Conservation (phyloP, 1,139 yeast genomes). For the Candida sp. region DNA sequence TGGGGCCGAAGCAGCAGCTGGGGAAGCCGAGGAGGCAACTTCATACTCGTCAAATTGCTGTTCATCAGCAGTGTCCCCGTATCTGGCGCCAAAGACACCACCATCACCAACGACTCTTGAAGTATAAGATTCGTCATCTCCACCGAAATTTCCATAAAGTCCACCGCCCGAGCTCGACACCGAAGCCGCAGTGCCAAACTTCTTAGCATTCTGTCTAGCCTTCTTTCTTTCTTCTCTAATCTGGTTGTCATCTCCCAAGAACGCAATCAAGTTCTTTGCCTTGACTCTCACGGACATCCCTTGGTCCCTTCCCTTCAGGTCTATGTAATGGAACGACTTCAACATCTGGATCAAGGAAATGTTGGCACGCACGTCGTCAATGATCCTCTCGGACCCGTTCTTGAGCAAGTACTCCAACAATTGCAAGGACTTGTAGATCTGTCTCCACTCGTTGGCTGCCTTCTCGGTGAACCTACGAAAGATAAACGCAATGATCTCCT, state of each 20-base stretch:
- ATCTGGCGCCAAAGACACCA: slow-evolving; percentile 76
- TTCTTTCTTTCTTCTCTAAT: slow-evolving; percentile 88
- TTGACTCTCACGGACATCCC: slow-evolving; percentile 95
- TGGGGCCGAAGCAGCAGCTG: slow-evolving; percentile 45
- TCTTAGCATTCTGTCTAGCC: slow-evolving; percentile 83
- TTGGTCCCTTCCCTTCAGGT: slow-evolving; percentile 94
- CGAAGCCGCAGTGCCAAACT: slow-evolving; percentile 72
- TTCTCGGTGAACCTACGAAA: slow-evolving; percentile 91
- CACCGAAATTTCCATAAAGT: not conserved
- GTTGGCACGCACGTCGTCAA: slow-evolving; percentile 92
- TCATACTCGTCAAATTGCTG: slow-evolving; percentile 74
- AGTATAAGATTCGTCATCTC: slow-evolving; percentile 50
- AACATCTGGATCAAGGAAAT: slow-evolving; percentile 84
- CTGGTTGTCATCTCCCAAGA: slow-evolving; percentile 76
- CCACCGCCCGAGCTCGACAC: too few species aligned
- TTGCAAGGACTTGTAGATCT: slow-evolving; percentile 92
- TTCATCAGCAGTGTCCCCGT: slow-evolving; percentile 57
- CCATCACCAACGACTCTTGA: slow-evolving; percentile 79
- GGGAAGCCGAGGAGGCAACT: slow-evolving; percentile 32
- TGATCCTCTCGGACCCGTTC: slow-evolving; percentile 93
- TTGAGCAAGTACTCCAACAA: slow-evolving; percentile 88
- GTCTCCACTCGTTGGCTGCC: slow-evolving; percentile 98
- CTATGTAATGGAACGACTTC: slow-evolving; percentile 92
- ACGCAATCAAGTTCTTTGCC: slow-evolving; percentile 72
- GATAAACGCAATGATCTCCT: slow-evolving; percentile 73